These are phyloP conservation scores for Pyrenophora seminiperda DNA, from an alignment of 2,329 filamentous ascomycete species.

Conservation along the genomic window DNA sequence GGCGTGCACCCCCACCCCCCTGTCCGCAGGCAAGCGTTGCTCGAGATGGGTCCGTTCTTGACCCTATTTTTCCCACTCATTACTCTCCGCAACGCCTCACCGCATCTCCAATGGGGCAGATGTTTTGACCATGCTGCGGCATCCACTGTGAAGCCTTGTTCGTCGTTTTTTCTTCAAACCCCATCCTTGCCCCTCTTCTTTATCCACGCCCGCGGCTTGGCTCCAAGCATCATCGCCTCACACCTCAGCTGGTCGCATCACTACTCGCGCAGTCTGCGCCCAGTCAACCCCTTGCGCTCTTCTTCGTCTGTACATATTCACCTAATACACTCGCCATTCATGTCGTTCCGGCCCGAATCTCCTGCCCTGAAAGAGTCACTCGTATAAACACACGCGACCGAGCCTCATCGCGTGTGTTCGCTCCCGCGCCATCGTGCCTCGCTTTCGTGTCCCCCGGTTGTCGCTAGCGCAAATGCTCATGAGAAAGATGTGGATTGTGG, in stretches of 20 bases:
- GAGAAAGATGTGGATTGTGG: conserved; percentile 32
- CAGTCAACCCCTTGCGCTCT: neutral
- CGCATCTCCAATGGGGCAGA: conserved; percentile 4
- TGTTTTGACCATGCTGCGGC: conserved; percentile 2
- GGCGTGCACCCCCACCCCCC: neutral
- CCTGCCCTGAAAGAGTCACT: conserved; percentile 7
- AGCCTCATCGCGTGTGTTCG: conserved; percentile 21
- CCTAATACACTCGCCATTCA: conserved; percentile 7
- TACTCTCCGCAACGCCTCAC: conserved; percentile 10
- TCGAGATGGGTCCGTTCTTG: neutral
- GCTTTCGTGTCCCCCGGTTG: conserved; percentile 14
- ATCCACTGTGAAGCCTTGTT: conserved; percentile 2
- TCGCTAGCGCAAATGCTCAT: conserved; percentile 21
- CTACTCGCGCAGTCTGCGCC: neutral
- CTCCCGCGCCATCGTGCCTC: conserved; percentile 17
- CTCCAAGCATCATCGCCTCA: neutral
- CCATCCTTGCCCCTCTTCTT: conserved; percentile 4
- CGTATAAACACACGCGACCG: conserved; percentile 20
- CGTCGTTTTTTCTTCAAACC: neutral
- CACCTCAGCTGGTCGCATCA: neutral
- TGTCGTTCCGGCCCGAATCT: conserved; percentile 23
- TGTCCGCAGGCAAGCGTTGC: neutral
- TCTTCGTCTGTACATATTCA: conserved; percentile 4
- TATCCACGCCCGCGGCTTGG: neutral
- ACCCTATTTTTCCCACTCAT: conserved; percentile 6